Conservation (phyloP, 805 yeast genomes). For the Yarrowia sp. region DNA sequence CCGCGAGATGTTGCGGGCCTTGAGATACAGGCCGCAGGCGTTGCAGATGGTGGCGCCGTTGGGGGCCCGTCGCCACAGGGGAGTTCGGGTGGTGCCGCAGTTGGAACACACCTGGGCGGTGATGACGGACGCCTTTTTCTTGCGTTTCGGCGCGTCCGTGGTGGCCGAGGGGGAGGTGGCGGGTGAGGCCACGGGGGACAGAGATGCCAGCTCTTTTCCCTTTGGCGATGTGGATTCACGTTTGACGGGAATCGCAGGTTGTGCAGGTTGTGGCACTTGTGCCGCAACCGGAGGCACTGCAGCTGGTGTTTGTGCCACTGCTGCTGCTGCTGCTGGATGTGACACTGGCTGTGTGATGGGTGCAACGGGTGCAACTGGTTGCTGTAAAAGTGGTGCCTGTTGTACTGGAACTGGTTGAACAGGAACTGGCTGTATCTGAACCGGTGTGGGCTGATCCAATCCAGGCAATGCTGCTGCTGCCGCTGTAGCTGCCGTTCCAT, state of each 20-base stretch:
- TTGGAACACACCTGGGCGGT: slow-evolving; percentile 65
- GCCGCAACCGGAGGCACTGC: too few species aligned
- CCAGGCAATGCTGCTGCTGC: background rate
- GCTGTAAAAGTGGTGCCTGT: too few species aligned
- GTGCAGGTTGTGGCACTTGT: background rate
- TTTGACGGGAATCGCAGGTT: background rate
- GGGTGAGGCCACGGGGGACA: background rate
- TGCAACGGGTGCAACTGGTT: background rate
- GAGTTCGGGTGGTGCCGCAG: slow-evolving; percentile 89
- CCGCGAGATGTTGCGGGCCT: slow-evolving; percentile 59
- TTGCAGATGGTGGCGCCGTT: slow-evolving; percentile 91
- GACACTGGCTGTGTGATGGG: background rate
- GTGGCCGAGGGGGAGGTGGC: slow-evolving; percentile 1
- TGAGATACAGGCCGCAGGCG: slow-evolving; percentile 85
- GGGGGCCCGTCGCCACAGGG: slow-evolving; percentile 92
- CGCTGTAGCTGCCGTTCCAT: too few species aligned
- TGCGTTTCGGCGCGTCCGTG: background rate
- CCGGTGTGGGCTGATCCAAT: background rate
- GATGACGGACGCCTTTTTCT: slow-evolving; percentile 23
- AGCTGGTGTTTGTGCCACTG: too few species aligned
- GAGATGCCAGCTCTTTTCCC: background rate
- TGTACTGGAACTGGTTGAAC: too few species aligned
- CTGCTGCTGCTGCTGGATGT: background rate
- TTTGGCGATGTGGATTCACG: background rate
- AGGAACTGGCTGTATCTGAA: background rate